Conservation (phyloP, 2,329 filamentous ascomycete species). For the Didymellaceae sp. region DNA sequence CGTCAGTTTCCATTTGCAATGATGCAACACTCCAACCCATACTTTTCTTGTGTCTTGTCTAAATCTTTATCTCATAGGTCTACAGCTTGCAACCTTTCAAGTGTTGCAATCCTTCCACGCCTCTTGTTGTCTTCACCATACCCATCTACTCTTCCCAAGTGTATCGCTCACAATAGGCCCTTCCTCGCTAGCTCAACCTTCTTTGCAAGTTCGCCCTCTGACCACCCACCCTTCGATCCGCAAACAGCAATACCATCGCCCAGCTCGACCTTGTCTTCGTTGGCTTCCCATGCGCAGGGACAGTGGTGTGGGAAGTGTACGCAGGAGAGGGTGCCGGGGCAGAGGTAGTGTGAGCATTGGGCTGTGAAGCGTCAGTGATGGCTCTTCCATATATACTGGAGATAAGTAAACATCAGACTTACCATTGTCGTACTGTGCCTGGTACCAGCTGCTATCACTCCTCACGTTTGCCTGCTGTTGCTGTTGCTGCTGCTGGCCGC, state of each 20-base stretch:
- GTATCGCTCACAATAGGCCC: conserved; percentile 69
- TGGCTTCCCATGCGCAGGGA: conserved; percentile 78
- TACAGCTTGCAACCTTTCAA: too few relatives aligned
- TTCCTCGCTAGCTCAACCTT: conserved; percentile 84
- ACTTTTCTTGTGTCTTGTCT: too few relatives aligned
- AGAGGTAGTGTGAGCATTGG: conserved; percentile 92
- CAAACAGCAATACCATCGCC: conserved; percentile 76
- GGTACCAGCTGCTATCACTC: conserved; percentile 84
- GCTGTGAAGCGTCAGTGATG: conserved; percentile 56
- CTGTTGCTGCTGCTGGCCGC: conserved; percentile 63
- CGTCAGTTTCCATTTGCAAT: background rate
- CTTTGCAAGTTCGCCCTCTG: conserved; percentile 71
- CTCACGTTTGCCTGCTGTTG: conserved; percentile 77
- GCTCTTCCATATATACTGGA: background rate
- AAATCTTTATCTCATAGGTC: too few relatives aligned
- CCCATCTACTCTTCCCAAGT: background rate
- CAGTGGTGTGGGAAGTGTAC: conserved; percentile 98
- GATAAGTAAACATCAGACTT: conserved; percentile 26
- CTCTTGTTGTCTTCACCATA: background rate
- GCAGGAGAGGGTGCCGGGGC: conserved; percentile 91
- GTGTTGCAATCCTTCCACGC: too few relatives aligned
- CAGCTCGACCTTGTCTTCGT: conserved; percentile 72
- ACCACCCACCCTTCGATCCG: conserved; percentile 76
- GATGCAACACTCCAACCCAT: background rate
- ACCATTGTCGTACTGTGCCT: conserved; percentile 72